phyloP scores from a whole-genome alignment of 129 eudicot genomes.

The Pulicaria dysenterica region DNA sequence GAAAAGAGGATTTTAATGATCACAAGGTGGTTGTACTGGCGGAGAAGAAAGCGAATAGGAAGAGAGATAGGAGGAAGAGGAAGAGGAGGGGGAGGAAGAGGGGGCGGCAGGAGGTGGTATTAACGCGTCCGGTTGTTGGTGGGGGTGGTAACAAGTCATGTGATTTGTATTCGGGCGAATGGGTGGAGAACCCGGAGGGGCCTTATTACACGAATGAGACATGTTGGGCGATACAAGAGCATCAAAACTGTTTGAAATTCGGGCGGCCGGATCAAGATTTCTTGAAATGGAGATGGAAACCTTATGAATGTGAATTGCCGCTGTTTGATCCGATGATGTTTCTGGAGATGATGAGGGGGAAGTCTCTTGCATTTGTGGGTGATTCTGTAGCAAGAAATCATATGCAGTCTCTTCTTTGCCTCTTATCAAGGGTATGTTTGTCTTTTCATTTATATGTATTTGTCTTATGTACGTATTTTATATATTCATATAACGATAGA shows the following conservation, averaged over 20 bases:
- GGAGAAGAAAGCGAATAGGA: conserved; percentile 12
- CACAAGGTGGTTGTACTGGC: conserved; percentile 11
- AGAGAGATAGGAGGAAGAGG: conserved; percentile 18
- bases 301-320: conserved; percentile 67
- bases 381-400: conserved; percentile 88
- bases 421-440: conserved; percentile 59
- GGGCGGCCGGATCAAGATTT: conserved; percentile 64
- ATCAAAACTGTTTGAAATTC: conserved; percentile 76
- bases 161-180: conserved; percentile 67
- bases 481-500: neutral
- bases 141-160: conserved; percentile 36
- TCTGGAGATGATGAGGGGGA: conserved; percentile 68
- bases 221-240: conserved; percentile 70
- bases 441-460: conserved; percentile 7
- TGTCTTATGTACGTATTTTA: neutral
- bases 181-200: conserved; percentile 63
- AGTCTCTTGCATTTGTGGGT: conserved; percentile 80
- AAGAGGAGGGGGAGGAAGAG: neutral
- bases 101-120: conserved; percentile 25
- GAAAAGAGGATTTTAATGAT: conserved; percentile 13
- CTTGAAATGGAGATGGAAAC: conserved; percentile 86
- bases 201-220: conserved; percentile 72
- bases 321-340: conserved; percentile 55
- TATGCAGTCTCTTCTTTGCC: conserved; percentile 82
- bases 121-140: neutral